Percentiles rank a stretch among this genome's conserved stretches.
Evolutionary conservation across 139 green algal genomes (phyloP).

Genomic region (Coelastrella sp.): DNA sequence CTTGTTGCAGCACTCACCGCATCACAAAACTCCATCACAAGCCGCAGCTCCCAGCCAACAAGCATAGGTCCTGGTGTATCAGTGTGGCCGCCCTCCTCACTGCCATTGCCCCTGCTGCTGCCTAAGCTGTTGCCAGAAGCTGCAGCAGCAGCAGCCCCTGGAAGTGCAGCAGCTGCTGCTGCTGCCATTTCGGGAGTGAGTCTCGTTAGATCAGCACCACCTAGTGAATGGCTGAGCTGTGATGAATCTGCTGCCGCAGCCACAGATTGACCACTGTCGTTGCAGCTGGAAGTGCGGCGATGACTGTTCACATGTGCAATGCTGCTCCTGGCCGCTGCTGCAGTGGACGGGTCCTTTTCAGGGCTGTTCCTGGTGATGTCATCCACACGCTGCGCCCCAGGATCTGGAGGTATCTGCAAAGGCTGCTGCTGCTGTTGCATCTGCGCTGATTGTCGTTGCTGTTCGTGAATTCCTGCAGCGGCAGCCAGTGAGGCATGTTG

Average conservation of each 20-base stretch:
- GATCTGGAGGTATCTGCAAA: background rate
- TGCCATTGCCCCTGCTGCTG: background rate
- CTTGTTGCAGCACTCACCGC: conserved; percentile 23
- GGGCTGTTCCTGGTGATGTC: background rate
- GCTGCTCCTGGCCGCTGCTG: background rate
- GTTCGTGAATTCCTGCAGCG: background rate
- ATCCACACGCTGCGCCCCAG: background rate
- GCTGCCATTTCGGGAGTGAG: conserved; percentile 25
- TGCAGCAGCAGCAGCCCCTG: conserved; percentile 11
- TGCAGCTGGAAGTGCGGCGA: background rate
- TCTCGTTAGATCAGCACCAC: background rate
- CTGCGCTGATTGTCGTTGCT: background rate
- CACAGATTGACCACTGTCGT: conserved; percentile 22
- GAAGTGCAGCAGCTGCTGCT: conserved; percentile 28
- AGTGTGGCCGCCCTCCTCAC: background rate
- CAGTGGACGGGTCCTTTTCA: background rate
- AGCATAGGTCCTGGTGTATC: conserved; percentile 3
- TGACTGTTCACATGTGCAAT: background rate
- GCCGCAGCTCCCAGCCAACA: conserved; percentile 51
- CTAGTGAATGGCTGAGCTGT: conserved; percentile 10
- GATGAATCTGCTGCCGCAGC: background rate
- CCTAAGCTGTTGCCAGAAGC: background rate
- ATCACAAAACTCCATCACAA: conserved; percentile 67
- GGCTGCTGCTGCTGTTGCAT: conserved; percentile 20
- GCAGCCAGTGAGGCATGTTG: background rate